Evolutionary conservation across 2,329 filamentous ascomycete species (phyloP).

Genomic region (Hypoxylon sp.): DNA sequence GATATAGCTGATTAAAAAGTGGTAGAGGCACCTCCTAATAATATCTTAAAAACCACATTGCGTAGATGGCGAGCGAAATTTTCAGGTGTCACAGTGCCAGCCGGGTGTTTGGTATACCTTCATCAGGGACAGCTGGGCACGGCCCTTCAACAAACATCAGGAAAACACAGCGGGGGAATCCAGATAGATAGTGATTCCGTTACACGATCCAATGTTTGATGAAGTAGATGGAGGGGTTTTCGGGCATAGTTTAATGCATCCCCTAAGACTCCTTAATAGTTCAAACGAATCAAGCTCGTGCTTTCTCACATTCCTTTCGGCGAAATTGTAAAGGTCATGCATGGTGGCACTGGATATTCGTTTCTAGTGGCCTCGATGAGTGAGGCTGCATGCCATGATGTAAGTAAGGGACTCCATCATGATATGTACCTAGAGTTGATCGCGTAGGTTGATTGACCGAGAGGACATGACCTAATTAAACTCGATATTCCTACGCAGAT

Average conservation of each 20-base stretch:
- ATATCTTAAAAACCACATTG: not conserved
- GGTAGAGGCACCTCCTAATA: no score
- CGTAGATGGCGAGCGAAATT: not conserved
- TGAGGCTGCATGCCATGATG: not conserved
- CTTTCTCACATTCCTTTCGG: not conserved
- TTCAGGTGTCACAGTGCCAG: conserved; percentile 3
- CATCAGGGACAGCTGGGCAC: not conserved
- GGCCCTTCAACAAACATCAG: not conserved
- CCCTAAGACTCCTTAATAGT: not conserved
- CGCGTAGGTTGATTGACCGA: not conserved
- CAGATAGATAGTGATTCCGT: not conserved
- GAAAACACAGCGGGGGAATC: not conserved
- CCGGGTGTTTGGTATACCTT: not conserved
- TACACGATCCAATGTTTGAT: no score
- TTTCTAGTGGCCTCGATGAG: not conserved
- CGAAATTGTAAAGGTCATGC: not conserved
- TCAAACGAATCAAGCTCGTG: not conserved
- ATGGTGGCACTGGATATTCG: not conserved
- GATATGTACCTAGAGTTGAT: not conserved
- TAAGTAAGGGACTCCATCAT: not conserved
- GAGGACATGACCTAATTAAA: no score
- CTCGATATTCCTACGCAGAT: not conserved
- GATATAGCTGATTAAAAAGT: not conserved
- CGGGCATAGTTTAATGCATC: no score
- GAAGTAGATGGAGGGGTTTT: no score